Base-by-base conservation (phyloP, 768 basidiomycete species). In the Mycena vitilis region DNA sequence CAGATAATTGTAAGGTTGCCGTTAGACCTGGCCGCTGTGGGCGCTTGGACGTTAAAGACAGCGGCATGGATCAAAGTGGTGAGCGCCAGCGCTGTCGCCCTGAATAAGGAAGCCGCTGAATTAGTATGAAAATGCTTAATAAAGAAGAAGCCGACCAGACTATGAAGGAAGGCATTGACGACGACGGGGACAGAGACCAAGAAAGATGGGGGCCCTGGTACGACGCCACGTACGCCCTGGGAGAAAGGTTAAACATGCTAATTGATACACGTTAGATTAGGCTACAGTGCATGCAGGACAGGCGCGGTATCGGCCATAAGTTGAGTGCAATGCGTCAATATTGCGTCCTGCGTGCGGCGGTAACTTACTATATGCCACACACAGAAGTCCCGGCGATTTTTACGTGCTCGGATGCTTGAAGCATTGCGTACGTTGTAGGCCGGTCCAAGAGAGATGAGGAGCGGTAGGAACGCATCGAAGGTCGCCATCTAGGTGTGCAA, bases 191-290 rank as follows among this genome's bases (percentile, higher is more conserved):
- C 30, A 30, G 30, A 30, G 30, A 30, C 7, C 25, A 18, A 0
- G 48, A 22, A 49, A 18, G 48, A 9, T 20, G 9, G 13, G 47
- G 2, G 30, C 30, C 30, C 20, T 20, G 20, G 20, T 48, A 20
- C 20, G 22, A 10, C 25, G 48, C 48, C 48, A 49, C 48, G 48
- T 49, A 49, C 25, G 11, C 12, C 48, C n/a, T 49, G 22, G 48
- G 25, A 49, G 48, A 49, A 49, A 49, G 48, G 48, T 49, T 49
- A 49, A 49, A 49, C 48, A 49, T 49, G 48, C 10, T 49, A 23
- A 30, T 30, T 30, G 30, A 30, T 30, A 30, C 30, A 22, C 10
- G 15, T 25, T 15, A n/a, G 48, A 23, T 9, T 23, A 49, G 37
- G 16, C 18, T 20, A 45, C 11, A 55, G 37, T 18, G 34, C 30